Base-by-base conservation (phyloP, 1,284 basidiomycete genomes). In the Cryptococcus sp. region DNA sequence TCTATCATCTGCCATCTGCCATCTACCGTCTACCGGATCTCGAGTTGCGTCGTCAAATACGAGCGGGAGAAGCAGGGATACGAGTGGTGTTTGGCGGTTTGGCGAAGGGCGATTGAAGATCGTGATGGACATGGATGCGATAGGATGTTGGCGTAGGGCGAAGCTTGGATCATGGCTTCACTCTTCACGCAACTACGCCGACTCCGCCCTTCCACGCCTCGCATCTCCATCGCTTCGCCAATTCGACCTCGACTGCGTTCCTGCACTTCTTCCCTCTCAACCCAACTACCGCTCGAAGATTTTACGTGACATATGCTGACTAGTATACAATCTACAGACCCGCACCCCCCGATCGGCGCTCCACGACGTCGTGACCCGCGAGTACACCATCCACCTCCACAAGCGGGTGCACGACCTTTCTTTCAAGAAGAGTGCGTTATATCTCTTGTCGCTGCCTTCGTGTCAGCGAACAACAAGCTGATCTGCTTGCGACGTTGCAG, bases 351-450 rank as follows among this genome's bases (percentile, higher is more conserved):
- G 91, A 81, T 93, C 91, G 63, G 93, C 93, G 63, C 90, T 96
- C 78, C 86, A 91, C 81, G 93, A 96, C 80, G 92, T 96, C 81
- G 93, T 96, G 69, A 91, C 93, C 72, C 88, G 93, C 76, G 93
- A 96, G 80, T 93, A 94, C 87, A 94, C 92, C 72, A 89, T 96
- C 82, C 91, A 95, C 82, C 82, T 96, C 54, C 92, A 95, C 87
- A 96, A 94, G 82, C 88, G 82, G 68, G 90, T 92, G 52, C 91
- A 93, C 81, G 91, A 89, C 72, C 86, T 88, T 61, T 88, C 88
- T 52, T 93, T 94, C 86, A 93, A 94, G 84, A 93, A 93, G 85
- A 88, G 91, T 73, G 66, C 60, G 74, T 70, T 2, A 35, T 10
- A 25, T 20, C 10, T 19, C 11, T n/a, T 13, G 25, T 20, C 31